phyloP scores from a whole-genome alignment of 2,329 filamentous ascomycete species.

The Sporothrix brunneoviolacea region DNA sequence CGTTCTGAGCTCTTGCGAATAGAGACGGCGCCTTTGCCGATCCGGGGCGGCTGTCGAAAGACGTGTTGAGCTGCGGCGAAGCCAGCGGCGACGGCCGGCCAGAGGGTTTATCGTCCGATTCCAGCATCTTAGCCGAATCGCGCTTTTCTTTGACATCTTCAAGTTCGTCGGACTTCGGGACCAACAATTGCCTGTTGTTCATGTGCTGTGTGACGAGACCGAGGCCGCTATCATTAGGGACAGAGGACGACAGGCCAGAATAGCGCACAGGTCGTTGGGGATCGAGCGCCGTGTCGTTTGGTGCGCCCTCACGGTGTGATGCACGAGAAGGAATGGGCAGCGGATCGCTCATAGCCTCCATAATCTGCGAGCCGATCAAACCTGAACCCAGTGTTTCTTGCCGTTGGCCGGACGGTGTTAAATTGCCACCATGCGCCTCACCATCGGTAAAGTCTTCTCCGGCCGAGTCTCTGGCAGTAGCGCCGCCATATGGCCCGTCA shows the following conservation, averaged over 20 bases:
- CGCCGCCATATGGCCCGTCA: conserved; percentile 21
- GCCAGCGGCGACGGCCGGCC: conserved; percentile 1
- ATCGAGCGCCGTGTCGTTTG: conserved; percentile 20
- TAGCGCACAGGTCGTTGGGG: conserved; percentile 28
- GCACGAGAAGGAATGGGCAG: conserved; percentile 23
- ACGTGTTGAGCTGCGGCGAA: not conserved
- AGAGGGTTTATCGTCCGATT: conserved; percentile 19
- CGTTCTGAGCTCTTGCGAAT: conserved; percentile 23
- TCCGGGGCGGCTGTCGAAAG: conserved; percentile 12
- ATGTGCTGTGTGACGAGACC: conserved; percentile 23
- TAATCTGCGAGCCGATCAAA: conserved; percentile 30
- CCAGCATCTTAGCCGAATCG: conserved; percentile 46
- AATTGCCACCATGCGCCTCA: conserved; percentile 13
- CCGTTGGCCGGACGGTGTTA: not conserved
- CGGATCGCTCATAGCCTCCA: conserved; percentile 35
- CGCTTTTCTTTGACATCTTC: conserved; percentile 32
- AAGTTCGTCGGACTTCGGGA: not conserved
- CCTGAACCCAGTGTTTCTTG: conserved; percentile 25
- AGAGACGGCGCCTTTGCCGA: conserved; percentile 14
- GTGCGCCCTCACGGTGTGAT: conserved; percentile 8
- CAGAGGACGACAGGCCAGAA: conserved; percentile 31
- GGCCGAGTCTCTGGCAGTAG: conserved; percentile 26
- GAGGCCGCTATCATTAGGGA: conserved; percentile 29
- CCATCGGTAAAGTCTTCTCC: conserved; percentile 25
- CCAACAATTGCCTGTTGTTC: conserved; percentile 4